Conservation (phyloP, 331 rosid species). For the Rhamnella rubrinervis region DNA sequence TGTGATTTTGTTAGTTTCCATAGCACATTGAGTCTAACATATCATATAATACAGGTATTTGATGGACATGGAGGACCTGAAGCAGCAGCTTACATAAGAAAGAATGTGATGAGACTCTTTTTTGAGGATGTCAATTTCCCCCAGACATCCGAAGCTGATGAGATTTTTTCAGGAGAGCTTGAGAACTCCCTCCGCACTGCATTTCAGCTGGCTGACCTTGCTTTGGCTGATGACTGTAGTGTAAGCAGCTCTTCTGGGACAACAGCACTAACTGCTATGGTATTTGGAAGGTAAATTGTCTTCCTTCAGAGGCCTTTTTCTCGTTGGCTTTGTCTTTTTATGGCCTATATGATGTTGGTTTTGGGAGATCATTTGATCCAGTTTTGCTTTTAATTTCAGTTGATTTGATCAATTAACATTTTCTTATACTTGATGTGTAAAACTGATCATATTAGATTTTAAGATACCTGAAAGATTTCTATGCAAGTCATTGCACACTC, state of each 20-base stretch:
- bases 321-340: background rate
- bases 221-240: slow-evolving; percentile 75
- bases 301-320: background rate
- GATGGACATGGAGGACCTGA: slow-evolving; percentile 99
- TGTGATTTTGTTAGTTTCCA: slow-evolving; percentile 6
- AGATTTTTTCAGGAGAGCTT: slow-evolving; percentile 52
- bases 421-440: slow-evolving; percentile 6
- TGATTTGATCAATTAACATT: slow-evolving; percentile 1
- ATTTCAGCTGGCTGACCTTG: slow-evolving; percentile 79
- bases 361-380: slow-evolving; percentile 5
- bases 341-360: background rate
- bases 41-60: slow-evolving; percentile 60
- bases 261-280: slow-evolving; percentile 77
- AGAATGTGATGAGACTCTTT: slow-evolving; percentile 66
- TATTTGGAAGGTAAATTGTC: slow-evolving; percentile 75
- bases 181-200: slow-evolving; percentile 60
- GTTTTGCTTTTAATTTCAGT: background rate
- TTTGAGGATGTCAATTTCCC: slow-evolving; percentile 80
- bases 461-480: background rate
- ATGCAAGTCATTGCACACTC: background rate
- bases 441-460: background rate
- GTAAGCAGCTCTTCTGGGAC: slow-evolving; percentile 87
- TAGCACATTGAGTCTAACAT: slow-evolving; percentile 15
- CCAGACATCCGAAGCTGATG: slow-evolving; percentile 53
- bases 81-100: slow-evolving; percentile 78